Evolutionary conservation across 2,329 filamentous ascomycete species (phyloP).

Genomic region (Neonectria coccinea): DNA sequence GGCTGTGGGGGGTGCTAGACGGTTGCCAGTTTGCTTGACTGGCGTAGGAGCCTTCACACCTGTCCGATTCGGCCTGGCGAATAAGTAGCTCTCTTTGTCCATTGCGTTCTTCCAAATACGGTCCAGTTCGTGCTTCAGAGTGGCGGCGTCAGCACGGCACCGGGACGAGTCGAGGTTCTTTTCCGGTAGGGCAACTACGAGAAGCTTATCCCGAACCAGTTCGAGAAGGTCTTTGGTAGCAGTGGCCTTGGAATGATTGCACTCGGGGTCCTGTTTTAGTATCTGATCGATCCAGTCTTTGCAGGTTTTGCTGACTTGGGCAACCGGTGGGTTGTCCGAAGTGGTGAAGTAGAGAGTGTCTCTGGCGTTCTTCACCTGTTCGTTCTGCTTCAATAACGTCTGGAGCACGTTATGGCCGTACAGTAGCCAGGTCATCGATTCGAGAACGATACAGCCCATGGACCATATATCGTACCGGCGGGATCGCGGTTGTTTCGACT

Average conservation of each 20-base stretch:
- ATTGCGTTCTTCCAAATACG: constrained; percentile 3
- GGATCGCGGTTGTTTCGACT: constrained; percentile 22
- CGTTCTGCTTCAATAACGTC: constrained; percentile 15
- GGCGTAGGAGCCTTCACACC: background rate
- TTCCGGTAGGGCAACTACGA: constrained; percentile 19
- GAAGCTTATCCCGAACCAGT: constrained; percentile 20
- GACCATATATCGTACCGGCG: constrained; percentile 49
- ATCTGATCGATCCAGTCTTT: constrained; percentile 20
- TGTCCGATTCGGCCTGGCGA: constrained; percentile 6
- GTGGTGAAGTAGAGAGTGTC: background rate
- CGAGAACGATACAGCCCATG: constrained; percentile 47
- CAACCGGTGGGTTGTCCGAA: background rate
- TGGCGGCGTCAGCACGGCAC: constrained; percentile 17
- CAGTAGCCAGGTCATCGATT: constrained; percentile 47
- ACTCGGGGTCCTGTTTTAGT: constrained; percentile 26
- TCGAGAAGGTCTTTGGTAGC: constrained; percentile 22
- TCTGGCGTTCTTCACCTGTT: background rate
- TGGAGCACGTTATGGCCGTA: constrained; percentile 32
- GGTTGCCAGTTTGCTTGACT: background rate
- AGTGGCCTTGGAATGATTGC: constrained; percentile 2
- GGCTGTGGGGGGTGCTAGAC: background rate
- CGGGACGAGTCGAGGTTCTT: background rate
- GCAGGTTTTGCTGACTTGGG: background rate
- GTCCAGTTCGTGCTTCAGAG: background rate
- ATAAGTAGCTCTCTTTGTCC: constrained; percentile 17